phyloP scores from a whole-genome alignment of 2,329 filamentous ascomycete genomes.

The Colletotrichum simmondsii region DNA sequence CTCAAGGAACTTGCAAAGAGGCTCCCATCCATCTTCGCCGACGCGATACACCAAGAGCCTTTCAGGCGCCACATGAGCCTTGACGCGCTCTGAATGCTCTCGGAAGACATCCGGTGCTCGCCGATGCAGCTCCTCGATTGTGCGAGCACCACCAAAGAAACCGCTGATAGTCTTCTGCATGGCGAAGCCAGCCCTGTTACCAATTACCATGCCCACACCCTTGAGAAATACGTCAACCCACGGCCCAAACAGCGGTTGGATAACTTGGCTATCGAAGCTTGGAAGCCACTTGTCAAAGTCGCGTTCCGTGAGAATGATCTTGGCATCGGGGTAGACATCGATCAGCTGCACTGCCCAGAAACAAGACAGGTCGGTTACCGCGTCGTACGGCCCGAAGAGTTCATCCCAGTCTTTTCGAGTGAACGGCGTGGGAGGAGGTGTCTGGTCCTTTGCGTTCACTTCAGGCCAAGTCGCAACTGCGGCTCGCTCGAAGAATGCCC shows the following conservation, averaged over 20 bases:
- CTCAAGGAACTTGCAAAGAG: conserved; percentile 53
- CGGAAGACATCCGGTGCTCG: background rate
- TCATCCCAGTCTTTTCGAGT: conserved; percentile 44
- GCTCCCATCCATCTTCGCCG: conserved; percentile 52
- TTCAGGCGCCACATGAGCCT: conserved; percentile 18
- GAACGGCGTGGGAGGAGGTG: conserved; percentile 32
- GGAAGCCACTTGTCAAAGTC: conserved; percentile 45
- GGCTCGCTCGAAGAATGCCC: conserved; percentile 18
- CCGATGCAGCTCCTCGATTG: background rate
- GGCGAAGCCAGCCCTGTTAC: conserved; percentile 39
- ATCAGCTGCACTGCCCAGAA: conserved; percentile 42
- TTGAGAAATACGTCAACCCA: conserved; percentile 34
- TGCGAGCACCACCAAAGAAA: conserved; percentile 35
- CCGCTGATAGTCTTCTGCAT: conserved; percentile 42
- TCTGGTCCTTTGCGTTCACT: conserved; percentile 1
- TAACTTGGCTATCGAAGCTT: conserved; percentile 44
- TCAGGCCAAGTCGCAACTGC: conserved; percentile 18
- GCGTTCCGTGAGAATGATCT: conserved; percentile 45
- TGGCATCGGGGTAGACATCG: conserved; percentile 45
- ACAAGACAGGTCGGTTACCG: conserved; percentile 42
- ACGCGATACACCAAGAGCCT: conserved; percentile 28
- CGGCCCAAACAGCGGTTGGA: conserved; percentile 39
- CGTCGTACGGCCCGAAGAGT: conserved; percentile 44
- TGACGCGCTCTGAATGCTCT: conserved; percentile 28
- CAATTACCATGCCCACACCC: conserved; percentile 45